Base-by-base conservation (phyloP, 257 asterid genomes). In the Coffea canephora region DNA sequence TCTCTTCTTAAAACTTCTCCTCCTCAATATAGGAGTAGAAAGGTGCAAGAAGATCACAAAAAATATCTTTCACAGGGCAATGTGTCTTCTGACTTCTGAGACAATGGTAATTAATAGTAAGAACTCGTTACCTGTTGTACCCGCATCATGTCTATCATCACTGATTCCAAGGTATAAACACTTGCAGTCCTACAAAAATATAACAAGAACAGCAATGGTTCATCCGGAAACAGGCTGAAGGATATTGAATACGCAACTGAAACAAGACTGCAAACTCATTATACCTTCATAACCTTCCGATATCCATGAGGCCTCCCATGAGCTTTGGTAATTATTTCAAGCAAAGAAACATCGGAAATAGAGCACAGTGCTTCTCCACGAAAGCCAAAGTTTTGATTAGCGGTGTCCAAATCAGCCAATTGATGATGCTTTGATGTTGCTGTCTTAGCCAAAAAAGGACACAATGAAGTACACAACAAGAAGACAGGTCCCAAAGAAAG, bases 221-320 rank as follows among this genome's bases (percentile, higher is more conserved):
- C 23, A 6, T 64, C 52, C 16, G 73, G 71, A 65, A 16, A 59
- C 27, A 59, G 72, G 62, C 46, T 50, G 34, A 43, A 61, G 49
- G 13, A 70, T 55, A 18, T 41, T 8, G 43, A 59, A 31, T 27
- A 41, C 8, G 34, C 21, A 75, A 64, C 18, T 31, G 68, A 31
- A 76, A 74, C 73, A 78, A 49, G 59, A 76, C 71, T 75, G 71
- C 77, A 76, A 77, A 66, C 69, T 69, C 31, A 57, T 4, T 69
- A 25, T 78, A 92, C 99, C 97, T 93, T 95, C 85, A 95, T 82
- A 70, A 95, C 89, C 87, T 95, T 95, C 76, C 86, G 91, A 89
- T 95, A 93, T 78, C 98, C 97, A 89, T 91, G 90, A 82, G 97
- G 97, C 89, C 85, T 93, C 71, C 97, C 97, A 57, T 88, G 89